A percentile compares a stretch with the other conserved stretches of the same genome.
Evolutionary conservation across 768 basidiomycete species (phyloP).

Genomic region (Naganishia vaughanmartiniae): DNA sequence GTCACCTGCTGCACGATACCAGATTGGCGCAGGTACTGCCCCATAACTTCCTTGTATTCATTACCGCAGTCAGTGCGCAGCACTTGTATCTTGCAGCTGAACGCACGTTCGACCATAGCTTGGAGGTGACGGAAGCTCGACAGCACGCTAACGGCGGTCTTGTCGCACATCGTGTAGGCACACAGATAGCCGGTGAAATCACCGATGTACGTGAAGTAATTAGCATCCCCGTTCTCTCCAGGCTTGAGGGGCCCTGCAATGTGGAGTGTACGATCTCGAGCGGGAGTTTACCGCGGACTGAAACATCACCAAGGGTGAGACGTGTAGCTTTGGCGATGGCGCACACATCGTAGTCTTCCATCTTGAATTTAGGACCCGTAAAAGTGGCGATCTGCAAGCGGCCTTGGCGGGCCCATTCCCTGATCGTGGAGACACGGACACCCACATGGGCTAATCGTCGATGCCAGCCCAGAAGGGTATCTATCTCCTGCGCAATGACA

Average conservation of each 20-base stretch:
- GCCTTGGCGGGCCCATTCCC: constrained; percentile 4
- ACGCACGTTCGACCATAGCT: constrained; percentile 1
- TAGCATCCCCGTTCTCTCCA: not conserved
- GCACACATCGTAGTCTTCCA: constrained; percentile 32
- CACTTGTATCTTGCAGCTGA: constrained; percentile 25
- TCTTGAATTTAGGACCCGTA: constrained; percentile 2
- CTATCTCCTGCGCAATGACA: not conserved
- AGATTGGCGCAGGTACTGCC: not conserved
- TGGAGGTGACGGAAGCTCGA: constrained; percentile 3
- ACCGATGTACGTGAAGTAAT: constrained; percentile 27
- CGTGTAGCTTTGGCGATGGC: constrained; percentile 27
- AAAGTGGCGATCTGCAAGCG: constrained; percentile 2
- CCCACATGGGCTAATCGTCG: constrained; percentile 28
- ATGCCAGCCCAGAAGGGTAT: constrained; percentile 16
- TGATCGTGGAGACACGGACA: constrained; percentile 20
- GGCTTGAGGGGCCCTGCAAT: constrained; percentile 16
- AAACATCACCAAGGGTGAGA: constrained; percentile 21
- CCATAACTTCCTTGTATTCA: constrained; percentile 27
- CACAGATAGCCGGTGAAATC: constrained; percentile 26
- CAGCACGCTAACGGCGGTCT: constrained; percentile 6
- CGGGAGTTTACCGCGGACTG: constrained; percentile 23
- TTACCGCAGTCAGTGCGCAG: constrained; percentile 34
- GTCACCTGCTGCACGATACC: constrained; percentile 32
- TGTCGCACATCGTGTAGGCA: not conserved
- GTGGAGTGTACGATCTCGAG: constrained; percentile 23